Conservation (phyloP, 2,329 filamentous ascomycete genomes). For the Calonectria honghensis region DNA sequence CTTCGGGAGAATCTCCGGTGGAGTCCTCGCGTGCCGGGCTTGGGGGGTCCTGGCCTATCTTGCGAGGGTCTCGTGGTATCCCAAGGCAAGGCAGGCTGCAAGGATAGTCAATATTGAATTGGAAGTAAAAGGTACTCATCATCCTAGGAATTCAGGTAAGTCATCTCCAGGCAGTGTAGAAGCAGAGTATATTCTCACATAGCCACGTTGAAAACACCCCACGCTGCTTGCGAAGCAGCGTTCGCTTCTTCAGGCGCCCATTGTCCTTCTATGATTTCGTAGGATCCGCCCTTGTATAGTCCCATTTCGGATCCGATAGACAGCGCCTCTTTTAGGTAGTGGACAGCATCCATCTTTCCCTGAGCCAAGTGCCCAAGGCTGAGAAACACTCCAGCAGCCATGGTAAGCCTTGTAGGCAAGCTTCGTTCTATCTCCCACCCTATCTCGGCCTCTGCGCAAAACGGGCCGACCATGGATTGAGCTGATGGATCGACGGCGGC, state of each 20-base stretch:
- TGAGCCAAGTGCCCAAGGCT: slow-evolving; percentile 31
- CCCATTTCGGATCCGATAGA: slow-evolving; percentile 6
- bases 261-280: not conserved
- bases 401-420: slow-evolving; percentile 1
- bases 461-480: not conserved
- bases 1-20: not conserved
- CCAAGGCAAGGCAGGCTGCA: not conserved
- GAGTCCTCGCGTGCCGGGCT: not conserved
- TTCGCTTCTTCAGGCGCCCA: slow-evolving; percentile 11
- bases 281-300: not conserved
- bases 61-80: slow-evolving; percentile 17
- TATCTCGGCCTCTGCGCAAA: slow-evolving; percentile 24
- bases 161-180: not conserved
- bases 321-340: not conserved
- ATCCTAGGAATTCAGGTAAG: slow-evolving; percentile 20
- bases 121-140: slow-evolving; percentile 30
- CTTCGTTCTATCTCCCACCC: slow-evolving; percentile 2
- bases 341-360: not conserved
- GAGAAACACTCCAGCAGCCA: slow-evolving; percentile 30
- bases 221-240: slow-evolving; percentile 22
- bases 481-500: not conserved
- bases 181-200: slow-evolving; percentile 9
- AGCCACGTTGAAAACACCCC: slow-evolving; percentile 32
- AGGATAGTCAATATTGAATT: not conserved
- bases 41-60: not conserved